Percentiles rank a stretch among this genome's conserved stretches.
Evolutionary conservation across 2,329 filamentous ascomycete species (phyloP).

Genomic region (Plenodomus biglobosus): DNA sequence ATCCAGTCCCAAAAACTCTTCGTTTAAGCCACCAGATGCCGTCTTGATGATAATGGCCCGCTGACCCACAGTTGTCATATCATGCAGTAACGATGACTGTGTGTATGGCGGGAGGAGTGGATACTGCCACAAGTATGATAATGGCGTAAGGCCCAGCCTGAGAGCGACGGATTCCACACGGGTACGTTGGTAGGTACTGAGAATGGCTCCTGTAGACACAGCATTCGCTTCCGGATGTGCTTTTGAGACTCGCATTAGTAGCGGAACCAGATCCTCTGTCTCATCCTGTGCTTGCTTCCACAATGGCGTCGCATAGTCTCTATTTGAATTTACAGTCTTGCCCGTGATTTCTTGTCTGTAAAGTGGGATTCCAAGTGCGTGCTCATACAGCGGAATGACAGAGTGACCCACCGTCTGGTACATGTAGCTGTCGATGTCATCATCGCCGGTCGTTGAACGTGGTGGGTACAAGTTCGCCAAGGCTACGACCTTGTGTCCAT

Average conservation of each 20-base stretch:
- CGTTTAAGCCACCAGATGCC: conserved; percentile 84
- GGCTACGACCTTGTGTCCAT: conserved; percentile 83
- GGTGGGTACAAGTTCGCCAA: conserved; percentile 82
- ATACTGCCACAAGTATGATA: conserved; percentile 93
- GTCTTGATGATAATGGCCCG: conserved; percentile 95
- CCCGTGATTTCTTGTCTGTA: conserved; percentile 79
- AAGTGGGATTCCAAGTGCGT: conserved; percentile 77
- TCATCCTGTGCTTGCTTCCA: conserved; percentile 61
- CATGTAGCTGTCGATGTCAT: conserved; percentile 96
- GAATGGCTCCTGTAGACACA: conserved; percentile 84
- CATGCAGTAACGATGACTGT: conserved; percentile 63
- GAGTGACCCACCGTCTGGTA: conserved; percentile 96
- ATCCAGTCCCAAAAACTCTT: conserved; percentile 76
- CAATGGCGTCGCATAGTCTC: conserved; percentile 62
- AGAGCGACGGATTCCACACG: conserved; percentile 88
- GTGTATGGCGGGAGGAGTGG: conserved; percentile 64
- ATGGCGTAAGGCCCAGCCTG: conserved; percentile 77
- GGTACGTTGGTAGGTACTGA: conserved; percentile 94
- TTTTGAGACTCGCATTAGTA: conserved; percentile 67
- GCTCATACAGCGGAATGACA: conserved; percentile 80
- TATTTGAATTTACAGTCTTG: conserved; percentile 66
- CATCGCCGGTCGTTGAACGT: conserved; percentile 35
- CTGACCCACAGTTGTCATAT: conserved; percentile 77
- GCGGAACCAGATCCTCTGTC: conserved; percentile 79
- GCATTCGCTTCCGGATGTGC: conserved; percentile 81